phyloP scores from a whole-genome alignment of 305 asterid species.

The Striga hermonthica region DNA sequence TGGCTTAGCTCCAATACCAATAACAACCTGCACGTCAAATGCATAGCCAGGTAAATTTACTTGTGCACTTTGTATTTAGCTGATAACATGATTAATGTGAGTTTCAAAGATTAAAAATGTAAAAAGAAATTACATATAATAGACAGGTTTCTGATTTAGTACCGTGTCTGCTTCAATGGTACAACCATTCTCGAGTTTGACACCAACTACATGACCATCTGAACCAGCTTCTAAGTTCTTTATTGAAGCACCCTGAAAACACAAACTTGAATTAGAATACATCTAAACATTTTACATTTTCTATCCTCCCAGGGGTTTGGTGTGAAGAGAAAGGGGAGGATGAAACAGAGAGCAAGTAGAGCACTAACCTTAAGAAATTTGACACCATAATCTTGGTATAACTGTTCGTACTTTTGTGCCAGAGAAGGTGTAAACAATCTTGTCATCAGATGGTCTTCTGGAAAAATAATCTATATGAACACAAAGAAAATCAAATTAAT shows the following conservation, averaged over 20 bases:
- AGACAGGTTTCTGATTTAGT: constrained; percentile 14
- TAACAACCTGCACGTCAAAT: constrained; percentile 24
- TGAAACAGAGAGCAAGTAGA: constrained; percentile 26
- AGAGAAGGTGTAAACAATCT: constrained; percentile 86
- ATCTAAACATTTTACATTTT: constrained; percentile 13
- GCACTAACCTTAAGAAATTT: constrained; percentile 72
- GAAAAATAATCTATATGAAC: constrained; percentile 60
- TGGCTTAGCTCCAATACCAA: constrained; percentile 92
- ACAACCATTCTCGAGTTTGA: constrained; percentile 72
- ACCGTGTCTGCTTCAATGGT: constrained; percentile 73
- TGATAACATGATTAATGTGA: constrained; percentile 1
- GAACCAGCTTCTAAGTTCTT: constrained; percentile 70
- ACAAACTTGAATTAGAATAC: constrained; percentile 32
- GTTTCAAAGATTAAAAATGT: neutral
- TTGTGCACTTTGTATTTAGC: neutral
- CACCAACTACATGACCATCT: constrained; percentile 71
- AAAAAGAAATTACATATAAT: neutral
- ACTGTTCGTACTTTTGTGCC: constrained; percentile 78
- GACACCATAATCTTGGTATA: constrained; percentile 77
- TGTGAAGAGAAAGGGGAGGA: constrained; percentile 6
- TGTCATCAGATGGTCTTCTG: constrained; percentile 80
- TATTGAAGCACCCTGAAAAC: constrained; percentile 73
- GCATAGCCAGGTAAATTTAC: constrained; percentile 8
- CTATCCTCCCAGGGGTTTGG: neutral
- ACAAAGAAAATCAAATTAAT: constrained; percentile 22